Evolutionary conservation across 345 rosid species (phyloP), one percentile per base, ranked within the genome.

Genomic region (Salix suchowensis): DNA sequence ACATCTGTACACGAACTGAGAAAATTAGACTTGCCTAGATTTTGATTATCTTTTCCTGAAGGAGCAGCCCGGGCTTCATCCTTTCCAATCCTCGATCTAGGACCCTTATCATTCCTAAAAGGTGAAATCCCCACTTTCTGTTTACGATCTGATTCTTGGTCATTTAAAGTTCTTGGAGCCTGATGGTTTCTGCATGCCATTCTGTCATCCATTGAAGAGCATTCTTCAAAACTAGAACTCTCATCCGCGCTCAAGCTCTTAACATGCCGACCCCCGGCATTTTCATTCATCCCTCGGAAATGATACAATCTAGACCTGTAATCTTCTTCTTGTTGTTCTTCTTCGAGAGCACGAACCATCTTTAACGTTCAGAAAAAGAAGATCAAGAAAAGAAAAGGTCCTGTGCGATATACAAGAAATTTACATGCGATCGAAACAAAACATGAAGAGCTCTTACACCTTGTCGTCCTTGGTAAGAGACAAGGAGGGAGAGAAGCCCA

Each of bases 331-430:
- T 78, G 82, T 74, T 91, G 82, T 78, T 91, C 92, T 80, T 87
- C 91, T 61, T 89, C 93, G 14, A 84, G 76, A 14, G 89, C 85
- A 46, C 83, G 87, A 80, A 83, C 92, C 93, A 89, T 90, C 72
- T 37, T 77, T 34, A 39, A 61, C 50, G 5, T 61, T 75, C 72
- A 65, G n/a, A 54, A 36, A 15, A 30, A 70, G 4, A 42, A 28
- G 30, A 62, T 2, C 5, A 36, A 23, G 30, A 46, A 14, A 34
- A 34, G 24, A 55, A n/a, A 55, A 9, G 62, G 28, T 55, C 23
- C 62, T n/a, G 10, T n/a, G 62, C 62, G n/a, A 23, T 9, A 26
- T n/a, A 55, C 26, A 55, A 12, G 50, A 46, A 46, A 16, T 70
- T 44, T 32, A 19, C 23, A 11, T 10, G 26, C 4, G 32, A 74